These are phyloP conservation scores for Sugiyamaella chiloensis DNA, from an alignment of 805 yeast genomes.

Conservation along the genomic window DNA sequence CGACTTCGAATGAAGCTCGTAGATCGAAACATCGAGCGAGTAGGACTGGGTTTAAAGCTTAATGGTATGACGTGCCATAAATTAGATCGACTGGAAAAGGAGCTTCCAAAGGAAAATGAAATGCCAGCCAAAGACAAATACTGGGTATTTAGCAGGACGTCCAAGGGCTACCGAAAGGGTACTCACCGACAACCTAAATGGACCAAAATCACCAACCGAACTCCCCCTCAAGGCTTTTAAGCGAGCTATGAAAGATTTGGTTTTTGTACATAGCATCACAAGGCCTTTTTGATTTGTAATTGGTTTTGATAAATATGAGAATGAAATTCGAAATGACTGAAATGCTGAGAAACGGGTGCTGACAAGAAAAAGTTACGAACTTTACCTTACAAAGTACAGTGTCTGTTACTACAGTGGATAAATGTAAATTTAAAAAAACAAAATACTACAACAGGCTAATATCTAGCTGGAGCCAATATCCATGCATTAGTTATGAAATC, in stretches of 20 bases:
- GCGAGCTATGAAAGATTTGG: no score
- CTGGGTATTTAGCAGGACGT: constrained; percentile 73
- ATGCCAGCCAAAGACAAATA: constrained; percentile 85
- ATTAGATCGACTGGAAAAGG: constrained; percentile 38
- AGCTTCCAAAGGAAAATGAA: constrained; percentile 72
- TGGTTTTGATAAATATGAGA: no score
- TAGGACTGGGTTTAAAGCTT: constrained; percentile 48
- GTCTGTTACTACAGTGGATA: no score
- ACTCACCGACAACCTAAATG: constrained; percentile 79
- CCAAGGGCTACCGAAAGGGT: constrained; percentile 79
- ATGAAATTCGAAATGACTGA: no score
- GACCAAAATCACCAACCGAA: constrained; percentile 81
- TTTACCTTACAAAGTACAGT: no score
- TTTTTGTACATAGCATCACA: constrained; percentile 4
- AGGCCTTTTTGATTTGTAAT: no score
- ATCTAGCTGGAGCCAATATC: no score
- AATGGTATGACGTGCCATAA: constrained; percentile 34
- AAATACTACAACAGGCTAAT: neutral
- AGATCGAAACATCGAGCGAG: constrained; percentile 68
- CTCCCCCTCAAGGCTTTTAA: constrained; percentile 69
- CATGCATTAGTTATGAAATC: no score
- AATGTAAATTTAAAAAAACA: neutral
- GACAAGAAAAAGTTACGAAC: no score
- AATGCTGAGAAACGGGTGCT: no score
- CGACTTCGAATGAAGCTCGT: constrained; percentile 79